Evolutionary conservation across 1,284 basidiomycete species (phyloP).

Genomic region (Cryptococcus sp.): DNA sequence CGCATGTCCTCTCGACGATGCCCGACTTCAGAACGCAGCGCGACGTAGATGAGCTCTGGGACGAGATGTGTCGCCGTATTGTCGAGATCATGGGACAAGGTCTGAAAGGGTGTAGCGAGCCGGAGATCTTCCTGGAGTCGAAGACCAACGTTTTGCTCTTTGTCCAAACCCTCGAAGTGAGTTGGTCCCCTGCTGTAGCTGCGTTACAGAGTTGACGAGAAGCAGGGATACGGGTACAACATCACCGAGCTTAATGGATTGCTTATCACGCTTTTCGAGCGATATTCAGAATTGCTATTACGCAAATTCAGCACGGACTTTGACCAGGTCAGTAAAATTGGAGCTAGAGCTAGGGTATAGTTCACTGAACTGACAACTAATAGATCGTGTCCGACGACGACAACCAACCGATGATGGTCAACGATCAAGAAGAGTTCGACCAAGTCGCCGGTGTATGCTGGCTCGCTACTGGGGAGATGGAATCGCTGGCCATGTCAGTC

Average conservation of each 20-base stretch:
- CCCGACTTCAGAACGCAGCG: slow-evolving; percentile 76
- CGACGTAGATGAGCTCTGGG: slow-evolving; percentile 97
- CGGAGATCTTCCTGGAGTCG: slow-evolving; percentile 77
- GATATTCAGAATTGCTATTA: slow-evolving; percentile 81
- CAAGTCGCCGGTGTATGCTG: slow-evolving; percentile 82
- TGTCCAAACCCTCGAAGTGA: slow-evolving; percentile 89
- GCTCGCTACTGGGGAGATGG: slow-evolving; percentile 70
- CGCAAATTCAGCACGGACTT: slow-evolving; percentile 80
- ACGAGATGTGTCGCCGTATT: slow-evolving; percentile 77
- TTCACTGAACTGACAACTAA: slow-evolving; percentile 2
- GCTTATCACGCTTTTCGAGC: slow-evolving; percentile 84
- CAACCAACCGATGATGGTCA: slow-evolving; percentile 84
- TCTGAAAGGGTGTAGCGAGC: slow-evolving; percentile 74
- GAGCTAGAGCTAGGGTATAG: not conserved
- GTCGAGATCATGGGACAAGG: slow-evolving; percentile 74
- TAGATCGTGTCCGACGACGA: slow-evolving; percentile 89
- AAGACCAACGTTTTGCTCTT: slow-evolving; percentile 86
- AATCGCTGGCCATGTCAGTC: slow-evolving; percentile 65
- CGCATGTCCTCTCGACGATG: slow-evolving; percentile 86
- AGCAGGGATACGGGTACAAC: slow-evolving; percentile 80
- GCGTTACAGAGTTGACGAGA: not conserved
- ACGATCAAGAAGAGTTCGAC: slow-evolving; percentile 70
- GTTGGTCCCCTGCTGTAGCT: slow-evolving; percentile 19
- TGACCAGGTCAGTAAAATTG: slow-evolving; percentile 62
- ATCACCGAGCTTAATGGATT: slow-evolving; percentile 81